These are phyloP conservation scores for Venturia effusa DNA, from an alignment of 2,329 filamentous ascomycete species.

Conservation along the genomic window DNA sequence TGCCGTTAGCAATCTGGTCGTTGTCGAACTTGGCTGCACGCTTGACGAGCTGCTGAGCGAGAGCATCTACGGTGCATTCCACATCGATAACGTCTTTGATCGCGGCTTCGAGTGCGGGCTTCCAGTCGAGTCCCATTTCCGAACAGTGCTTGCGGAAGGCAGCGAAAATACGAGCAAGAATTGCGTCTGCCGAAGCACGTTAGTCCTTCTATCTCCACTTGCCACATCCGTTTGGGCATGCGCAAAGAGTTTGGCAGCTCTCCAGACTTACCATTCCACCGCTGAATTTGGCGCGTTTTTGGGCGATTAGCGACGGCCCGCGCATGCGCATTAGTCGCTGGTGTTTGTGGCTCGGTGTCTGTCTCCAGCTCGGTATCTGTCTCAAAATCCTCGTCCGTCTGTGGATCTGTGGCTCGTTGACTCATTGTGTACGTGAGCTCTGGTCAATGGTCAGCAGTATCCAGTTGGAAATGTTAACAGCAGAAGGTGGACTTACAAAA, in stretches of 20 bases:
- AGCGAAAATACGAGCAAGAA: background rate
- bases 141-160: background rate
- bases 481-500: background rate
- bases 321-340: background rate
- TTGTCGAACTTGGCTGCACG: background rate
- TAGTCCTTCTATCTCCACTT: background rate
- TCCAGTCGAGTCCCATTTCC: background rate
- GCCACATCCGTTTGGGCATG: background rate
- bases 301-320: background rate
- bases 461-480: background rate
- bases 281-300: background rate
- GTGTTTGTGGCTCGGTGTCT: background rate
- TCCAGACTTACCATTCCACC: conserved; percentile 4
- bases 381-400: background rate
- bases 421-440: background rate
- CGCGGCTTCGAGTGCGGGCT: background rate
- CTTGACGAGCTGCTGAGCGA: conserved; percentile 6
- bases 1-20: background rate
- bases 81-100: background rate
- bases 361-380: background rate
- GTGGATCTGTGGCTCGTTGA: background rate
- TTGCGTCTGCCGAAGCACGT: background rate
- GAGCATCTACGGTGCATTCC: background rate
- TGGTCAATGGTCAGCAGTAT: background rate
- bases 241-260: background rate